Percentiles rank a stretch among this genome's conserved stretches.
Conservation (phyloP, 2,329 filamentous ascomycete species). For the Basipetospora chlamydospora region DNA sequence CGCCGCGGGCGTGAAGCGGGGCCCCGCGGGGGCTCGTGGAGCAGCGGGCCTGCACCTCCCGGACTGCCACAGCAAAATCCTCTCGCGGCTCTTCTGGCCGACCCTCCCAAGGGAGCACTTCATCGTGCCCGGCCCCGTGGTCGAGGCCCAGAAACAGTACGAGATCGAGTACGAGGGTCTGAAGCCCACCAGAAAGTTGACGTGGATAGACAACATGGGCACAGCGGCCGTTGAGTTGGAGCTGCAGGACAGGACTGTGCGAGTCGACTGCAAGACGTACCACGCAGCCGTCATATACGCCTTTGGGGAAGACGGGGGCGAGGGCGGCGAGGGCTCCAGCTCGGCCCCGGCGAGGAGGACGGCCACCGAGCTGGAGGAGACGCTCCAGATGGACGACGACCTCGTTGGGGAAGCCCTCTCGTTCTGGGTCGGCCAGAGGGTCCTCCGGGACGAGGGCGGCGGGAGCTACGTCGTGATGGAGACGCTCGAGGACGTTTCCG, state of each 20-base stretch:
- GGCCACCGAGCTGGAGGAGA: constrained; percentile 34
- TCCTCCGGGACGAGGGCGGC: constrained; percentile 41
- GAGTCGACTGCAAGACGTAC: constrained; percentile 63
- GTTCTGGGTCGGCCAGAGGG: constrained; percentile 57
- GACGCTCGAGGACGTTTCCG: constrained; percentile 28
- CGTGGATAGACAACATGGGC: constrained; percentile 74
- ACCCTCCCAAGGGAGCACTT: constrained; percentile 58
- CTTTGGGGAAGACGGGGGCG: constrained; percentile 29
- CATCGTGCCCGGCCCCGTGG: constrained; percentile 43
- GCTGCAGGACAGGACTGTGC: constrained; percentile 63
- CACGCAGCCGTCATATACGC: constrained; percentile 79
- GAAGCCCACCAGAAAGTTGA: constrained; percentile 73
- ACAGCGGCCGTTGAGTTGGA: constrained; percentile 69
- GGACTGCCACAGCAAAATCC: constrained; percentile 63
- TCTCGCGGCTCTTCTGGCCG: constrained; percentile 92
- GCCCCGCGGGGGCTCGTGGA: constrained; percentile 10
- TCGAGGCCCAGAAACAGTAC: constrained; percentile 53
- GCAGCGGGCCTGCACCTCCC: constrained; percentile 11
- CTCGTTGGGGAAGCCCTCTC: constrained; percentile 51
- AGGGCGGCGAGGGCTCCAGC: constrained; percentile 12
- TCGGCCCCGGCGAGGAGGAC: constrained; percentile 25
- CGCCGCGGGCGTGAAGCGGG: constrained; percentile 5
- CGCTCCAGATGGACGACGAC: constrained; percentile 59
- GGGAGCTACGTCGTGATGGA: constrained; percentile 57
- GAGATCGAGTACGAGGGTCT: constrained; percentile 61